Evolutionary conservation across 495 filamentous ascomycete genomes (phyloP).

Genomic region (Daldinia grandis): DNA sequence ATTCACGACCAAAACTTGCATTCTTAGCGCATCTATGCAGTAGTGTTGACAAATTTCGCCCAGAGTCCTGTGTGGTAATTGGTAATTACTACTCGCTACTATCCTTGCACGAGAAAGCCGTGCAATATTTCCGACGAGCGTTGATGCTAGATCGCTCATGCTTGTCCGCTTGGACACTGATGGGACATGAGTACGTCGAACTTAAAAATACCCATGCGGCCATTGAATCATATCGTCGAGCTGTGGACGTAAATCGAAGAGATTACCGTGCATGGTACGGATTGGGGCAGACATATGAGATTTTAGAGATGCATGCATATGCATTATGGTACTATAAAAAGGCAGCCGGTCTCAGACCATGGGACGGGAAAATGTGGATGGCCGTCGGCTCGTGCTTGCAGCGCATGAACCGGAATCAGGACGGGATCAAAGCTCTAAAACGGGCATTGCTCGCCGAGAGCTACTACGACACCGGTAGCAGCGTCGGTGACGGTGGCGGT

Average conservation of each 20-base stretch:
- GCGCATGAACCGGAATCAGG: conserved; percentile 80
- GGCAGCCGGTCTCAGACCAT: conserved; percentile 86
- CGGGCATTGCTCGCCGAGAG: conserved; percentile 85
- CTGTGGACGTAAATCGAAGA: conserved; percentile 94
- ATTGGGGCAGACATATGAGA: conserved; percentile 95
- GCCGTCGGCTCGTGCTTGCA: conserved; percentile 91
- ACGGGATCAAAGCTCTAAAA: conserved; percentile 94
- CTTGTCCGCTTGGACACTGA: conserved; percentile 95
- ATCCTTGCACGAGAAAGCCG: conserved; percentile 95
- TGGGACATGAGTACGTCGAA: conserved; percentile 99
- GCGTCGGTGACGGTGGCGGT: conserved; percentile 57
- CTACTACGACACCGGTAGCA: conserved; percentile 71
- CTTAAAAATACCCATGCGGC: conserved; percentile 99
- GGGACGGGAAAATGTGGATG: conserved; percentile 98
- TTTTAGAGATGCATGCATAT: conserved; percentile 97
- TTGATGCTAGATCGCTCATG: conserved; percentile 93
- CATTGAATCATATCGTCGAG: conserved; percentile 95
- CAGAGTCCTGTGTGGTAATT: conserved; percentile 95
- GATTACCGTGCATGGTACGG: conserved; percentile 99
- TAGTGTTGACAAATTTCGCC: conserved; percentile 91
- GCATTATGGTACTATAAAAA: conserved; percentile 97
- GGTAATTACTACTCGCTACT: conserved; percentile 97
- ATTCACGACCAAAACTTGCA: conserved; percentile 82
- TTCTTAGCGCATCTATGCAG: conserved; percentile 91
- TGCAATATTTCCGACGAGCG: conserved; percentile 96